Conservation (phyloP, 2,329 filamentous ascomycete species). For the Chrysoporthe puriensis region DNA sequence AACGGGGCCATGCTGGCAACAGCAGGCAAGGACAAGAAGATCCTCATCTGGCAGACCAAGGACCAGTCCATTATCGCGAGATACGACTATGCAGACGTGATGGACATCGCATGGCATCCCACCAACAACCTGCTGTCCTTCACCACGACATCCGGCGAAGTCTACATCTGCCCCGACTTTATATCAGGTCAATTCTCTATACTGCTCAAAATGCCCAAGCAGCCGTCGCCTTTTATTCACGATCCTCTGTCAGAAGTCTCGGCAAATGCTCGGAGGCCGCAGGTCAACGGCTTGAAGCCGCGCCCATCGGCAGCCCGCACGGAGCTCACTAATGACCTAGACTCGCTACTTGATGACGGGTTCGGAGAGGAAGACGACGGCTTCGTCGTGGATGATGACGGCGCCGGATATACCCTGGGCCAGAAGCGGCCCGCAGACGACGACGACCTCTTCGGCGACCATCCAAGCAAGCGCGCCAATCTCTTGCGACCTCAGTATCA, state of each 20-base stretch:
- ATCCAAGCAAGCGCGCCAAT: conserved; percentile 54
- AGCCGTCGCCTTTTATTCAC: conserved; percentile 85
- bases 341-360: conserved; percentile 73
- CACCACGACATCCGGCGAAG: conserved; percentile 88
- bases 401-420: conserved; percentile 79
- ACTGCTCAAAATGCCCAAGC: conserved; percentile 60
- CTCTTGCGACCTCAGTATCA: conserved; percentile 70
- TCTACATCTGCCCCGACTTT: conserved; percentile 84
- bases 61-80: conserved; percentile 80
- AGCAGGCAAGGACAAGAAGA: conserved; percentile 68
- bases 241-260: conserved; percentile 74
- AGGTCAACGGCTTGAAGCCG: conserved; percentile 61
- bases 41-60: conserved; percentile 87
- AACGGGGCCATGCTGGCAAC: conserved; percentile 87
- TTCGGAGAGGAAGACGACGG: conserved; percentile 64
- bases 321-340: conserved; percentile 64
- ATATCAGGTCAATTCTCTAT: conserved; percentile 61
- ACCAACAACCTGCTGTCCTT: conserved; percentile 87
- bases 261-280: conserved; percentile 62
- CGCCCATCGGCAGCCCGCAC: conserved; percentile 22
- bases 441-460: conserved; percentile 54
- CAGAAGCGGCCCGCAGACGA: conserved; percentile 55
- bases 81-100: conserved; percentile 80
- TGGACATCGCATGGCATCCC: conserved; percentile 90
- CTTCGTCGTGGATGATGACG: conserved; percentile 94